Conservation (phyloP, 495 filamentous ascomycete genomes). For the Penicillium roqueforti region DNA sequence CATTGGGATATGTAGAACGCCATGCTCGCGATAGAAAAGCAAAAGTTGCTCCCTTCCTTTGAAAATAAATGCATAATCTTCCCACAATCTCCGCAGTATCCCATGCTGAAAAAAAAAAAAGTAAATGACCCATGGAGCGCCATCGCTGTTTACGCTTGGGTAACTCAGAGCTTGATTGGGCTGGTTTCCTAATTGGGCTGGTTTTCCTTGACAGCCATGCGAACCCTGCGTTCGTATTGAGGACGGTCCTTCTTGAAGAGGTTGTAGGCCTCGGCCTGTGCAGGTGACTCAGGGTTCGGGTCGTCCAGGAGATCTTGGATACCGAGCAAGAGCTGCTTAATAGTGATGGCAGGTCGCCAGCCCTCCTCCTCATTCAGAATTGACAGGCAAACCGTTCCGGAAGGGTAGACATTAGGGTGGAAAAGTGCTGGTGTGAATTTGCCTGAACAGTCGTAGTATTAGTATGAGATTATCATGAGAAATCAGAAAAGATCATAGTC, state of each 20-base stretch:
- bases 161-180: background rate
- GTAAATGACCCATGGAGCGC: constrained; percentile 7
- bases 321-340: constrained; percentile 93
- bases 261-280: constrained; percentile 96
- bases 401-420: constrained; percentile 98
- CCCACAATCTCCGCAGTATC: background rate
- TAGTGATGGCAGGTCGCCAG: constrained; percentile 97
- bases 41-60: constrained; percentile 16
- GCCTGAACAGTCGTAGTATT: constrained; percentile 50
- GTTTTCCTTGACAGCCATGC: constrained; percentile 82
- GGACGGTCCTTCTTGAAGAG: constrained; percentile 85
- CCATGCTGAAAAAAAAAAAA: constrained; percentile 19
- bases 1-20: constrained; percentile 18
- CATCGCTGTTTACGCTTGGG: constrained; percentile 2
- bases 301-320: constrained; percentile 95
- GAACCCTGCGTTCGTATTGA: constrained; percentile 85
- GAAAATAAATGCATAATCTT: constrained; percentile 13
- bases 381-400: constrained; percentile 93
- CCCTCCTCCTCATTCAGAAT: constrained; percentile 98
- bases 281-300: constrained; percentile 94
- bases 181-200: constrained; percentile 53
- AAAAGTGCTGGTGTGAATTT: constrained; percentile 96
- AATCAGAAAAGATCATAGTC: background rate
- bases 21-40: constrained; percentile 24
- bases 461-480: constrained; percentile 1